Evolutionary conservation across 176 grass and related monocot genomes (phyloP).

Genomic region (Dactylis glomerata): DNA sequence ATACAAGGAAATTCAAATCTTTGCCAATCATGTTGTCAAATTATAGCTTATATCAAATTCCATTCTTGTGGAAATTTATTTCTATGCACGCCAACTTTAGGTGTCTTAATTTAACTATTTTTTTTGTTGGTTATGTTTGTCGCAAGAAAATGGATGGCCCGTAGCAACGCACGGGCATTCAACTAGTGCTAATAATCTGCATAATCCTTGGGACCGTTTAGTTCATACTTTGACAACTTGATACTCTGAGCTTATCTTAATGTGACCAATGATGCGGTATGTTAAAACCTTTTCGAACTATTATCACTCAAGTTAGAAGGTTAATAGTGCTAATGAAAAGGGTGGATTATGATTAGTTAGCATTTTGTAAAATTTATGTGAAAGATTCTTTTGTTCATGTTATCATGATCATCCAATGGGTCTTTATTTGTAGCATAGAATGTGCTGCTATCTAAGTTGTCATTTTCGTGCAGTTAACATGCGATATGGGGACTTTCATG

Average conservation of each 20-base stretch:
- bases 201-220: not conserved
- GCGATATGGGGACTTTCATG: conserved; percentile 49
- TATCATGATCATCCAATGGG: not conserved
- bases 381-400: not conserved
- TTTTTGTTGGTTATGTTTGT: too few species aligned
- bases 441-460: conserved; percentile 23
- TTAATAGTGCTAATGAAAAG: not conserved
- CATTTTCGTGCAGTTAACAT: conserved; percentile 64
- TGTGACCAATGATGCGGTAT: not conserved
- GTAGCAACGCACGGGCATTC: too few species aligned
- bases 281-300: not conserved
- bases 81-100: too few species aligned
- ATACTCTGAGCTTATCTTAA: not conserved
- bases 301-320: not conserved
- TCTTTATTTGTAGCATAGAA: not conserved
- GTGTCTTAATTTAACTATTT: too few species aligned
- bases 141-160: too few species aligned
- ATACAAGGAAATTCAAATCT: too few species aligned
- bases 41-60: too few species aligned
- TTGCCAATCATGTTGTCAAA: too few species aligned
- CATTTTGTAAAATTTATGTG: not conserved
- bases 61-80: too few species aligned
- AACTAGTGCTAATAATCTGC: not conserved
- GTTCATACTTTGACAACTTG: not conserved
- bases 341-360: not conserved